Percentiles rank a stretch among this genome's conserved stretches.
phyloP scores from a whole-genome alignment of 2,329 filamentous ascomycete genomes.

The Penicillium sp. region DNA sequence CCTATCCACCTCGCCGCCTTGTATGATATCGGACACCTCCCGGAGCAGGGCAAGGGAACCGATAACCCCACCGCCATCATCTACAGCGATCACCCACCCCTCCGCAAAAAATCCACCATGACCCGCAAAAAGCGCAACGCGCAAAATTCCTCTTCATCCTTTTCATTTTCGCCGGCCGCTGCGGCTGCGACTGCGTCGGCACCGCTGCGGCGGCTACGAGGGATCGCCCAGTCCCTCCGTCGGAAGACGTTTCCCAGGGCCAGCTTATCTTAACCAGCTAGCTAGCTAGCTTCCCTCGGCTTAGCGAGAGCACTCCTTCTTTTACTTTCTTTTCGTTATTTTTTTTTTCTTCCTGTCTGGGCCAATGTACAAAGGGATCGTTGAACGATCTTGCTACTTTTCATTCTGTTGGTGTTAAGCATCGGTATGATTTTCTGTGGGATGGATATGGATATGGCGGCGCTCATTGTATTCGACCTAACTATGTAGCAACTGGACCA shows the following conservation, averaged over 20 bases:
- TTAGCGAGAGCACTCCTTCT: not conserved
- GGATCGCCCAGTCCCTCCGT: conserved; percentile 12
- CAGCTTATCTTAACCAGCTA: conserved; percentile 3
- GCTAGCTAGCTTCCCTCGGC: not conserved
- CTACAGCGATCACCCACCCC: conserved; percentile 16
- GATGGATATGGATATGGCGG: not conserved
- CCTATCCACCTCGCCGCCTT: conserved; percentile 6
- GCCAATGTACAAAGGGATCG: conserved; percentile 14
- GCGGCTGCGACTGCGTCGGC: not conserved
- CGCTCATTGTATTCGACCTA: not conserved
- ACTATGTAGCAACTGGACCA: not conserved
- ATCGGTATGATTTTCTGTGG: not conserved
- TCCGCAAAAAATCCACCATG: conserved; percentile 10
- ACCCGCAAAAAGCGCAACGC: conserved; percentile 2
- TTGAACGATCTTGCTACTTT: conserved; percentile 7
- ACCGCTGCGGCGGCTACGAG: conserved; percentile 10
- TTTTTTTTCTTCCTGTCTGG: conserved; percentile 13
- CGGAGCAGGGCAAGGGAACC: conserved; percentile 12
- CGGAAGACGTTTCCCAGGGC: conserved; percentile 11
- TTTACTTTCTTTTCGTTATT: conserved; percentile 10
- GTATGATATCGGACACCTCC: conserved; percentile 10
- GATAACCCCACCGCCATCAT: conserved; percentile 15
- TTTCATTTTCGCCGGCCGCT: not conserved
- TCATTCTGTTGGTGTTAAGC: not conserved
- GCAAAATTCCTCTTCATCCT: not conserved